These are phyloP conservation scores for Astrothelium subdiscretum DNA, from an alignment of 495 filamentous ascomycete species.

Conservation along the genomic window DNA sequence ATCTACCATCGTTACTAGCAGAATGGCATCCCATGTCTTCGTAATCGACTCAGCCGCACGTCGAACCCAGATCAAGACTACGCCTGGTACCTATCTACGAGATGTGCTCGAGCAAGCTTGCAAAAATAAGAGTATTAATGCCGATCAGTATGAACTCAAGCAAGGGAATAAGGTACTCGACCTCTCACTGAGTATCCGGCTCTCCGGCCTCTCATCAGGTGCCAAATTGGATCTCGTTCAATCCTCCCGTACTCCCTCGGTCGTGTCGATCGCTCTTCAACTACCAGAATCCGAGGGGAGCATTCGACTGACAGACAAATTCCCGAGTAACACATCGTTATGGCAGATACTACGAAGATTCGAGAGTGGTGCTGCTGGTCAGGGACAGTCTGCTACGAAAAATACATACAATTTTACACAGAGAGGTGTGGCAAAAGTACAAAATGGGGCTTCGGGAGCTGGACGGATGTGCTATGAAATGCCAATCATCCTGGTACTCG, in stretches of 20 bases:
- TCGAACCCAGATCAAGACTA: constrained; percentile 69
- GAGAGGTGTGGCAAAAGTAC: constrained; percentile 51
- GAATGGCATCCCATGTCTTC: constrained; percentile 81
- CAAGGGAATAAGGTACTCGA: constrained; percentile 75
- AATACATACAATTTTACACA: constrained; percentile 64
- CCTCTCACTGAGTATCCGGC: constrained; percentile 71
- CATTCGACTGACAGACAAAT: constrained; percentile 64
- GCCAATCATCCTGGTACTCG: constrained; percentile 72
- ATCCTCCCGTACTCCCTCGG: constrained; percentile 65
- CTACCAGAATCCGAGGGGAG: constrained; percentile 57
- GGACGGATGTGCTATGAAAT: constrained; percentile 79
- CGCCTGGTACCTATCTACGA: constrained; percentile 62
- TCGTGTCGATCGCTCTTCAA: constrained; percentile 76
- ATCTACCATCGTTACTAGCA: constrained; percentile 7
- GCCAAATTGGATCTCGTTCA: constrained; percentile 90
- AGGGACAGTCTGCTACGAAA: constrained; percentile 2
- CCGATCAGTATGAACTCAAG: constrained; percentile 74
- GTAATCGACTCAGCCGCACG: constrained; percentile 68
- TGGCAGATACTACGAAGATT: constrained; percentile 86
- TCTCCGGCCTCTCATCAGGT: constrained; percentile 71
- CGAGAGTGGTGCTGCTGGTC: constrained; percentile 42
- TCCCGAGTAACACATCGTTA: constrained; percentile 69
- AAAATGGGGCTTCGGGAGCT: constrained; percentile 35
- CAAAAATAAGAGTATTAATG: constrained; percentile 55
- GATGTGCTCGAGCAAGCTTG: constrained; percentile 84